These are phyloP conservation scores for Eutypa lata DNA, from an alignment of 2,329 filamentous ascomycete species.

Conservation along the genomic window DNA sequence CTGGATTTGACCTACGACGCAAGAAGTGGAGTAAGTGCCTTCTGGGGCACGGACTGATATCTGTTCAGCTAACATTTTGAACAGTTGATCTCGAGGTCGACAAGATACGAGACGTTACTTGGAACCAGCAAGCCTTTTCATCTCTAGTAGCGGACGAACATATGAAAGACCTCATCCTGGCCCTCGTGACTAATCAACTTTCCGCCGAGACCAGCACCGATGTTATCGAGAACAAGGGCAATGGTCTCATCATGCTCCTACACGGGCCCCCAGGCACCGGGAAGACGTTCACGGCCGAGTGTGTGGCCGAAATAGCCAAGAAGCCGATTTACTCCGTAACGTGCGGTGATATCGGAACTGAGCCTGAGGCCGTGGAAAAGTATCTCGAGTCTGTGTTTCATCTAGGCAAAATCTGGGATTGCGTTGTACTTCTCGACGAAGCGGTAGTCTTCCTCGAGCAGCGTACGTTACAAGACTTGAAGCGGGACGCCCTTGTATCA, in stretches of 20 bases:
- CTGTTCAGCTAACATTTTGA: neutral
- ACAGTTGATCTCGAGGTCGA: constrained; percentile 12
- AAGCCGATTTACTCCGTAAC: constrained; percentile 20
- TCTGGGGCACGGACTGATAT: neutral
- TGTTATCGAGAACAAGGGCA: constrained; percentile 12
- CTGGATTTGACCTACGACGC: constrained; percentile 8
- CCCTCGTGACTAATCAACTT: constrained; percentile 16
- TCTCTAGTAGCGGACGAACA: constrained; percentile 13
- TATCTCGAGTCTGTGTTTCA: constrained; percentile 16
- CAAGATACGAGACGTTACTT: constrained; percentile 11
- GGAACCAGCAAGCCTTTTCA: constrained; percentile 19
- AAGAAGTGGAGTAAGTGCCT: constrained; percentile 13
- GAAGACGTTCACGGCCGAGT: constrained; percentile 19
- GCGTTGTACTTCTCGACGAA: constrained; percentile 19
- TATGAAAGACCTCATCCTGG: constrained; percentile 18
- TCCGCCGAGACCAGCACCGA: constrained; percentile 6
- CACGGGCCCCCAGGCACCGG: constrained; percentile 19
- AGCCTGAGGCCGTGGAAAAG: constrained; percentile 15
- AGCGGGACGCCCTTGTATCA: constrained; percentile 19
- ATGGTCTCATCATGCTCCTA: constrained; percentile 14
- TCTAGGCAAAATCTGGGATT: constrained; percentile 19
- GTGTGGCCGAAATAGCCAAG: constrained; percentile 15
- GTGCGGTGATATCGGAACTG: constrained; percentile 22
- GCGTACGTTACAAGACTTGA: constrained; percentile 10
- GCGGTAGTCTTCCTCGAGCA: constrained; percentile 20